These are phyloP conservation scores for Phytophthora parvispora DNA, from an alignment of 352 stramenopile species.

Conservation along the genomic window DNA sequence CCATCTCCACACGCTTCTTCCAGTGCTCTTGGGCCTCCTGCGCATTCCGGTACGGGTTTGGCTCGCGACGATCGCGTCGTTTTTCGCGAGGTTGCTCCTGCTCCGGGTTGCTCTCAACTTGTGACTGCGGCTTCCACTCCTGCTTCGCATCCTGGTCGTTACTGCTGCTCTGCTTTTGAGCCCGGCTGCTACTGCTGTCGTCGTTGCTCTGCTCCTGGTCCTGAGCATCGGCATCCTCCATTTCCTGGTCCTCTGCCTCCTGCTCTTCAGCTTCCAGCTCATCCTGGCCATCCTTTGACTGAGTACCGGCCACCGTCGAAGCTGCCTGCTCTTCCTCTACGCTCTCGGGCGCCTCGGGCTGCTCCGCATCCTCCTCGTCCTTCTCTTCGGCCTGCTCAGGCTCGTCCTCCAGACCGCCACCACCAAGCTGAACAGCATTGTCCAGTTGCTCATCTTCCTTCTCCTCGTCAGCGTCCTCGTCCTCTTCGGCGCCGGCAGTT, in stretches of 20 bases:
- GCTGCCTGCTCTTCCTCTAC: constrained; percentile 63
- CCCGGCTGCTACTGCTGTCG: constrained; percentile 67
- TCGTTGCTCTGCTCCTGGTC: constrained; percentile 65
- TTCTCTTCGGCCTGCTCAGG: constrained; percentile 71
- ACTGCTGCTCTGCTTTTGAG: constrained; percentile 61
- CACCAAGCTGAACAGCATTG: constrained; percentile 73
- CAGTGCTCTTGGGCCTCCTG: constrained; percentile 98
- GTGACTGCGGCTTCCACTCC: constrained; percentile 66
- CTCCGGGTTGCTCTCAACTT: constrained; percentile 49
- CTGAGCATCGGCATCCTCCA: constrained; percentile 50
- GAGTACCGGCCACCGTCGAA: constrained; percentile 72
- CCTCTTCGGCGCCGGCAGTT: constrained; percentile 44
- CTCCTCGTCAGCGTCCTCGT: constrained; percentile 73
- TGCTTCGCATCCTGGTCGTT: constrained; percentile 66
- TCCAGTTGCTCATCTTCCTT: constrained; percentile 79
- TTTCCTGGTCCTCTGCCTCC: constrained; percentile 57
- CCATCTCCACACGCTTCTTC: constrained; percentile 96
- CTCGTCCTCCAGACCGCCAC: constrained; percentile 82
- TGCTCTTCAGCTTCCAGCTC: constrained; percentile 72
- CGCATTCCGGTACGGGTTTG: constrained; percentile 97
- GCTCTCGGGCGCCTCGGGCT: constrained; percentile 54
- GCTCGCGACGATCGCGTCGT: constrained; percentile 84
- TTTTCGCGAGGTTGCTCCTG: constrained; percentile 73
- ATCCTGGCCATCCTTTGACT: constrained; percentile 88
- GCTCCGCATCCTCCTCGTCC: constrained; percentile 70